A percentile compares a stretch with the other conserved stretches of the same genome.
Evolutionary conservation across 2,329 filamentous ascomycete species (phyloP).

Genomic region (Xylariaceae sp.): DNA sequence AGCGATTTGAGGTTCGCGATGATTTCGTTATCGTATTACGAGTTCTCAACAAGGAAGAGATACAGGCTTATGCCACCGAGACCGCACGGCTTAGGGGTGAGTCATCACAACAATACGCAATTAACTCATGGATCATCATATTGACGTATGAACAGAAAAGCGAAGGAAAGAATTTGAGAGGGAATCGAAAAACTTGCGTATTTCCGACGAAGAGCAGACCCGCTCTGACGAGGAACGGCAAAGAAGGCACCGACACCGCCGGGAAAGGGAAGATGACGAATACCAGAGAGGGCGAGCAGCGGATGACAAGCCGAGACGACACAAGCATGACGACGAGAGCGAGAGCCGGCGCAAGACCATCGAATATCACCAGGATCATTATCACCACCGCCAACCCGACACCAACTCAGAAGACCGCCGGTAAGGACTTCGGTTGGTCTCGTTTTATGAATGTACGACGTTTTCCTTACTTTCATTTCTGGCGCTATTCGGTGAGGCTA

Average conservation of each 20-base stretch:
- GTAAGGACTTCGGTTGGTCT: neutral
- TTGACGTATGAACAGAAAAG: slow-evolving; percentile 34
- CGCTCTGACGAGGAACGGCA: slow-evolving; percentile 33
- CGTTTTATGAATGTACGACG: slow-evolving; percentile 10
- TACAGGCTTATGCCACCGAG: slow-evolving; percentile 77
- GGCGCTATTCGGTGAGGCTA: slow-evolving; percentile 4
- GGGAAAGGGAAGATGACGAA: slow-evolving; percentile 33
- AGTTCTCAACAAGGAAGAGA: slow-evolving; percentile 83
- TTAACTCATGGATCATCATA: neutral
- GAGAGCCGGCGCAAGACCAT: slow-evolving; percentile 27
- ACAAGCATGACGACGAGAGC: slow-evolving; percentile 26
- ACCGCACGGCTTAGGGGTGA: slow-evolving; percentile 78
- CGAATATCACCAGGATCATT: slow-evolving; percentile 25
- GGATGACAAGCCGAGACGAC: slow-evolving; percentile 29
- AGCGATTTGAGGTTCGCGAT: slow-evolving; percentile 85
- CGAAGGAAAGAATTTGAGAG: slow-evolving; percentile 41
- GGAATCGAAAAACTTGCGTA: slow-evolving; percentile 24
- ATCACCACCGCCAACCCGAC: slow-evolving; percentile 26
- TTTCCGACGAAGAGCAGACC: slow-evolving; percentile 28
- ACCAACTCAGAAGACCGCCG: slow-evolving; percentile 14
- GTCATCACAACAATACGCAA: slow-evolving; percentile 25
- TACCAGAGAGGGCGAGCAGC: slow-evolving; percentile 25
- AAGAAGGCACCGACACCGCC: slow-evolving; percentile 28
- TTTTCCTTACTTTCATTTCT: slow-evolving; percentile 4
- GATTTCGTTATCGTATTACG: slow-evolving; percentile 91